Evolutionary conservation across 2,329 filamentous ascomycete species (phyloP), one percentile per base, ranked within the genome.

Genomic region (Ilyonectria sp.): DNA sequence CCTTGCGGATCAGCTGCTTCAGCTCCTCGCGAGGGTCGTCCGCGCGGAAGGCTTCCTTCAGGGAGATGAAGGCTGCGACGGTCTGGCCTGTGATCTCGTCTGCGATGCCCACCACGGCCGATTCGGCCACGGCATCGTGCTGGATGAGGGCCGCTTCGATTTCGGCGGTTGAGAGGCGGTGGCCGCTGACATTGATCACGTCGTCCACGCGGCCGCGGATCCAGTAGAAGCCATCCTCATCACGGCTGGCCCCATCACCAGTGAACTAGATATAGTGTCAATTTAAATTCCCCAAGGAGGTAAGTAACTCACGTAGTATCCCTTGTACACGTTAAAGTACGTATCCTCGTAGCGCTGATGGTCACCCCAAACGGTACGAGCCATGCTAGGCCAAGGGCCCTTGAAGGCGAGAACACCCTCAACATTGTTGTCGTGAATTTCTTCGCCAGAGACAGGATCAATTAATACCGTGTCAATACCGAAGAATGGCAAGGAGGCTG

Each of bases 221-320:
- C 96, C 96, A 99, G 90, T 98, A 99, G 87, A 98, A 99, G 65
- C 96, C 96, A 77, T 99, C 96, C 83, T 97, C 93, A 81, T 99
- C 96, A 79, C 96, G 93, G 67, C 93, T 96, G 62, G 96, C 96
- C 79, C 96, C 96, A 79, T 99, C 96, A 65, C 94, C 94, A 17
- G 94, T 96, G 85, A 96, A 97, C 91, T 94, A 73, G 8, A 29
- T 37, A n/a, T 17, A 50, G 44, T 13, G 54, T 60, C 31, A 63
- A 56, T 56, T 37, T n/a, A 86, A 23, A 23, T 23, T 4, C 3
- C 23, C 23, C 23, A 23, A 4, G 23, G 23, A 23, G 23, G 23
- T 23, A 23, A 23, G 23, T 23, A 23, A 23, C 93, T 87, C 84
- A 97, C 94, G 84, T 99, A 99, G 86, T 97, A 98, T 68, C 95